phyloP scores from a whole-genome alignment of 352 stramenopile species.

The Pythium sp. region DNA sequence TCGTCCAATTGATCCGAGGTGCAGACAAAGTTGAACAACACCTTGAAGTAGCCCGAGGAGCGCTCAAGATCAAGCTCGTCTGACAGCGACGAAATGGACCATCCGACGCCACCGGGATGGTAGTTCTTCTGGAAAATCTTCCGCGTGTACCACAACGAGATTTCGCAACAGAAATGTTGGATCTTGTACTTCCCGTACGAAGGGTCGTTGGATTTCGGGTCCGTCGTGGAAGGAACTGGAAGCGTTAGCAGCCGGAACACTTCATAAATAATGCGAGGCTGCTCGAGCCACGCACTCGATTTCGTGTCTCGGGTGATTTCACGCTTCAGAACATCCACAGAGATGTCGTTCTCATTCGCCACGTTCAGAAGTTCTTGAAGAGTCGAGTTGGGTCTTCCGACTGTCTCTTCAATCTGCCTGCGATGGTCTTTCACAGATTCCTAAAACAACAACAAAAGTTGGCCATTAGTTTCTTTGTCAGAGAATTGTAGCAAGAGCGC shows the following conservation, averaged over 20 bases:
- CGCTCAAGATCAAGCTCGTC: conserved; percentile 55
- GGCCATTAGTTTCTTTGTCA: background rate
- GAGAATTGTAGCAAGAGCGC: background rate
- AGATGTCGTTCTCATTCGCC: conserved; percentile 60
- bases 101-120: conserved; percentile 29
- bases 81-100: conserved; percentile 26
- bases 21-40: conserved; percentile 84
- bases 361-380: conserved; percentile 64
- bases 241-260: conserved; percentile 71
- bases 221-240: conserved; percentile 25
- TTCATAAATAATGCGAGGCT: conserved; percentile 81
- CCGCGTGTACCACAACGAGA: conserved; percentile 70
- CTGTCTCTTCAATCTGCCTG: conserved; percentile 78
- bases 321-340: conserved; percentile 72
- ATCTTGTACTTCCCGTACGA: conserved; percentile 82
- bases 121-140: conserved; percentile 73
- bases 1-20: conserved; percentile 62
- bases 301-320: conserved; percentile 75
- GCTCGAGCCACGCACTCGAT: conserved; percentile 67
- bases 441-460: conserved; percentile 20
- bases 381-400: conserved; percentile 53
- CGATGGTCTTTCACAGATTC: conserved; percentile 86
- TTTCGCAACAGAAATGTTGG: conserved; percentile 84
- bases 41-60: conserved; percentile 69
- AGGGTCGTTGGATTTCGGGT: conserved; percentile 44